Evolutionary conservation across 148 eudicot genomes (phyloP).

Genomic region (Euryodendron excelsum): DNA sequence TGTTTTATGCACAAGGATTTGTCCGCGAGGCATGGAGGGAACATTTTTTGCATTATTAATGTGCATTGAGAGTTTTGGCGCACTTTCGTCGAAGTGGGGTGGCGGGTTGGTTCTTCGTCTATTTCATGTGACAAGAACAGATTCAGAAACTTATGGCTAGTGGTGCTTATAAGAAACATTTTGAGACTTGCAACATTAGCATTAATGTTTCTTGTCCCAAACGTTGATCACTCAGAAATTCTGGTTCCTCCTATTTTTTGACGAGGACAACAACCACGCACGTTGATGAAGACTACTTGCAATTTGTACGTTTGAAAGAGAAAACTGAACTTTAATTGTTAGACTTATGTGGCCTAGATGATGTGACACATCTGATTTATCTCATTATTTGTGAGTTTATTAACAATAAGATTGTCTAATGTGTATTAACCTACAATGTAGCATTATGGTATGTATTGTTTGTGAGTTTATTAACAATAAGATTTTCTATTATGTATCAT

Average conservation of each 20-base stretch:
- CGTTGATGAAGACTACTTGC: slow-evolving; percentile 18
- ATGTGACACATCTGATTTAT: too few species aligned
- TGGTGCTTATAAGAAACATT: slow-evolving; percentile 43
- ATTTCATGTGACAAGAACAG: slow-evolving; percentile 54
- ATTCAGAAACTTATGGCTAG: slow-evolving; percentile 58
- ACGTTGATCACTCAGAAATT: slow-evolving; percentile 37
- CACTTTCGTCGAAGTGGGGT: slow-evolving; percentile 45
- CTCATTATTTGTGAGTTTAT: too few species aligned
- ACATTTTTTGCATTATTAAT: slow-evolving; percentile 62
- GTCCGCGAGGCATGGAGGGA: slow-evolving; percentile 67
- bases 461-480: too few species aligned
- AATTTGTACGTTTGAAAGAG: slow-evolving; percentile 38
- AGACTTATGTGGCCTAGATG: too few species aligned
- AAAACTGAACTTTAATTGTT: not conserved
- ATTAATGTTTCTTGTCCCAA: slow-evolving; percentile 54
- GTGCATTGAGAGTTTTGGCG: slow-evolving; percentile 67
- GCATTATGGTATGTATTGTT: too few species aligned
- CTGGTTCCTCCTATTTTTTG: slow-evolving; percentile 32
- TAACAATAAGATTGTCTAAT: too few species aligned
- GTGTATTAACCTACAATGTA: too few species aligned
- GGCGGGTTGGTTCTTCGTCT: slow-evolving; percentile 56
- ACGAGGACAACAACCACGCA: not conserved
- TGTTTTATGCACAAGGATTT: slow-evolving; percentile 51
- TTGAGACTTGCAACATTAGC: slow-evolving; percentile 45
- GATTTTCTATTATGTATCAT: too few species aligned